Conservation (phyloP, 805 yeast genomes). For the Hanseniaspora clermontiae region DNA sequence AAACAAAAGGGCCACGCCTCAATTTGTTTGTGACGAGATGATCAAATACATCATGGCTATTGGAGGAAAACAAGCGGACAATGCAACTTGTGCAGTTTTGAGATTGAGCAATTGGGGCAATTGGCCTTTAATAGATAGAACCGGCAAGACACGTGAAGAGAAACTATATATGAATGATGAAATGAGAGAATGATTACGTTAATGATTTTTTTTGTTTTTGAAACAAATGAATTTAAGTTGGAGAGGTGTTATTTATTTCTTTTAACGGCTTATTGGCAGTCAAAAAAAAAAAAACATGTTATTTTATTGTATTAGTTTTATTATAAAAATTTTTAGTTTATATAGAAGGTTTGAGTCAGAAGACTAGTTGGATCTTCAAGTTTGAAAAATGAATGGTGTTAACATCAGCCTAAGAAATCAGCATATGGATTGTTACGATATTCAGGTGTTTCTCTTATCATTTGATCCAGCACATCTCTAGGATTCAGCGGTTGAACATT, state of each 20-base stretch:
- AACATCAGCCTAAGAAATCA: neutral
- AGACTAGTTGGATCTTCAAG: too few species aligned
- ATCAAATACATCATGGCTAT: slow-evolving; percentile 70
- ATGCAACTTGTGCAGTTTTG: slow-evolving; percentile 81
- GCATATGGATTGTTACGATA: neutral
- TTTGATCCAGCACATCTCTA: neutral
- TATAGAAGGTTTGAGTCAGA: neutral
- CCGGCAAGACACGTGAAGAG: slow-evolving; percentile 70
- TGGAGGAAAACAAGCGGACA: slow-evolving; percentile 69
- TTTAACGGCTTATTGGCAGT: neutral
- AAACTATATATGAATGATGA: slow-evolving; percentile 31
- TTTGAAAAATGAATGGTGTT: neutral
- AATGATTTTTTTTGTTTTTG: too few species aligned
- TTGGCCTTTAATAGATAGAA: slow-evolving; percentile 76
- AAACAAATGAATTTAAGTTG: too few species aligned
- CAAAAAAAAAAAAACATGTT: too few species aligned
- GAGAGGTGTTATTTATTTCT: too few species aligned
- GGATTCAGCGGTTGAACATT: neutral
- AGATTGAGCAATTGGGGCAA: slow-evolving; percentile 84
- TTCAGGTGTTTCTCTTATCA: neutral
- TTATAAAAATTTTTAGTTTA: neutral
- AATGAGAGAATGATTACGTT: slow-evolving; percentile 7
- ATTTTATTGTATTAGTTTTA: neutral
- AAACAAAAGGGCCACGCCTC: slow-evolving; percentile 65
- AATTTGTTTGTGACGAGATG: slow-evolving; percentile 72